These are phyloP conservation scores for Monosporascus ibericus DNA, from an alignment of 2,329 filamentous ascomycete genomes.

Conservation along the genomic window DNA sequence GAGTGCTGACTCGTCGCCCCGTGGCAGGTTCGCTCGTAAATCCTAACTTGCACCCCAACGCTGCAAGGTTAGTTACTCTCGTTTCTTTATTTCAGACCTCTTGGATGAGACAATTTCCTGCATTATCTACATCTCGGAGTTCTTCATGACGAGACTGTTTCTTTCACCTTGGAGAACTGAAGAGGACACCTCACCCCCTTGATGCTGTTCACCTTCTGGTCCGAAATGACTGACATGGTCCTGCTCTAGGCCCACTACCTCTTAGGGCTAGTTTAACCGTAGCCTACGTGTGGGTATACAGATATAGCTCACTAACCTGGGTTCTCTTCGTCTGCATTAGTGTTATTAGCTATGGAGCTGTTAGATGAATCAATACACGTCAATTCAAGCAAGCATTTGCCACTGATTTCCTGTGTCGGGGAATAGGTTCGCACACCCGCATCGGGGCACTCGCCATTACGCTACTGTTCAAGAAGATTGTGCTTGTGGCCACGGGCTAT, in stretches of 20 bases:
- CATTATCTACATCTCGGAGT: conserved; percentile 46
- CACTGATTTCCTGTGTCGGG: neutral
- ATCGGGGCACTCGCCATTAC: no score
- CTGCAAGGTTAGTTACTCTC: conserved; percentile 5
- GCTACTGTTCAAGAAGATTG: conserved; percentile 48
- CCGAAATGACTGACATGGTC: no score
- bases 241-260: no score
- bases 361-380: neutral
- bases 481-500: conserved; percentile 67
- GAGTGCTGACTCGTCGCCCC: conserved; percentile 8
- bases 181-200: conserved; percentile 20
- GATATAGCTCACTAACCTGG: no score
- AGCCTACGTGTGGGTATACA: neutral
- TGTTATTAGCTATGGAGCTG: neutral
- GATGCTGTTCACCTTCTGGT: conserved; percentile 7
- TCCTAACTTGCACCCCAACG: neutral
- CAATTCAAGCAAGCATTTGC: neutral
- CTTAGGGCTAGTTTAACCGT: neutral
- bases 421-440: no score
- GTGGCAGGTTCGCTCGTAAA: conserved; percentile 10
- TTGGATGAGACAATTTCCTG: conserved; percentile 40
- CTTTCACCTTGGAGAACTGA: conserved; percentile 60
- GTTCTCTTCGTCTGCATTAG: neutral
- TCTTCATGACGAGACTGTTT: conserved; percentile 47
- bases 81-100: conserved; percentile 24